Evolutionary conservation across 2,329 filamentous ascomycete species (phyloP).

Genomic region (Colletotrichum tanaceti): DNA sequence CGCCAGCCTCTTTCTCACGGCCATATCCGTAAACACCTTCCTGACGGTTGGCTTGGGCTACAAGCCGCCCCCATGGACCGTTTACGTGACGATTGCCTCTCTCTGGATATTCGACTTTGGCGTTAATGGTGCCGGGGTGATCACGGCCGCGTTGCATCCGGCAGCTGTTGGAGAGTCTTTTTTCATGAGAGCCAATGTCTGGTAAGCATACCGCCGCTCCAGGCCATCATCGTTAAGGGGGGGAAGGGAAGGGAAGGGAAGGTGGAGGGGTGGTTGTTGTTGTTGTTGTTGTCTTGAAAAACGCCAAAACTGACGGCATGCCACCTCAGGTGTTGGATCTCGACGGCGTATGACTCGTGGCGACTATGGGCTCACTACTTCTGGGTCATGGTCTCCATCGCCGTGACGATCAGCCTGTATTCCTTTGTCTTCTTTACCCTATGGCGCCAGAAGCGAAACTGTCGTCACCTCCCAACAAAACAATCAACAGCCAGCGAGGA

Average conservation of each 20-base stretch:
- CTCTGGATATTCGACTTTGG: conserved; percentile 59
- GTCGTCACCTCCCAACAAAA: conserved; percentile 25
- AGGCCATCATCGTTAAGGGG: too few relatives aligned
- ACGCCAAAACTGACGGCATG: not conserved
- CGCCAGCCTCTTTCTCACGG: conserved; percentile 67
- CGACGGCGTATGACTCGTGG: conserved; percentile 60
- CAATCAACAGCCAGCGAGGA: conserved; percentile 9
- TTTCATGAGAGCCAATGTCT: conserved; percentile 37
- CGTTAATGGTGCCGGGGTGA: conserved; percentile 25
- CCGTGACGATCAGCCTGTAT: conserved; percentile 54
- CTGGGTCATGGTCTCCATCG: conserved; percentile 65
- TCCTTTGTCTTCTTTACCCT: conserved; percentile 54
- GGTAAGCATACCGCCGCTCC: conserved; percentile 12
- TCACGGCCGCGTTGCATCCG: conserved; percentile 1
- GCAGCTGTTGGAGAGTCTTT: conserved; percentile 27
- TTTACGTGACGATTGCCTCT: conserved; percentile 56
- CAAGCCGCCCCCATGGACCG: conserved; percentile 56
- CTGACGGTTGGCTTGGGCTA: conserved; percentile 63
- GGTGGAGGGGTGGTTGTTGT: too few relatives aligned
- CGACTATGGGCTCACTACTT: conserved; percentile 72
- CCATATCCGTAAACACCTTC: conserved; percentile 69
- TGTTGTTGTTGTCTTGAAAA: too few relatives aligned
- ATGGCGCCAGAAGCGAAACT: conserved; percentile 41
- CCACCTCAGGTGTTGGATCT: conserved; percentile 68
- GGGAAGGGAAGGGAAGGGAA: too few relatives aligned